Evolutionary conservation across 257 asterid genomes (phyloP).

Genomic region (Buddleja alternifolia): DNA sequence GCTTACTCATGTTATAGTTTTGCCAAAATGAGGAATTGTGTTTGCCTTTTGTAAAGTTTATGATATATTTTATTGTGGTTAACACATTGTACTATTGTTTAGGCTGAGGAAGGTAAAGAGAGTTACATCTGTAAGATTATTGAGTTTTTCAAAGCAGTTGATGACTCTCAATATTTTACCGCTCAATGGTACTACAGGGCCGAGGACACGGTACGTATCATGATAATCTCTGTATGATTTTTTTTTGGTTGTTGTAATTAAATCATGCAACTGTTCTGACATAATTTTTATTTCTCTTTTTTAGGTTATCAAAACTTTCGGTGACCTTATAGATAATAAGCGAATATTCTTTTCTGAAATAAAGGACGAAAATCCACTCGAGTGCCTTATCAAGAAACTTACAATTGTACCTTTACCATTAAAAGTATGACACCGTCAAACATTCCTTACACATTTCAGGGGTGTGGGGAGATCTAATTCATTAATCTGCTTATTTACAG

Average conservation of each 20-base stretch:
- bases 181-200: slow-evolving; percentile 87
- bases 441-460: not conserved
- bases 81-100: not conserved
- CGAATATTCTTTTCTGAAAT: slow-evolving; percentile 71
- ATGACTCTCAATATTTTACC: slow-evolving; percentile 48
- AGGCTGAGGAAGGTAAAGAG: slow-evolving; percentile 55
- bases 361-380: slow-evolving; percentile 68
- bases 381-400: slow-evolving; percentile 56
- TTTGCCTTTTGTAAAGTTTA: not conserved
- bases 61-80: not conserved
- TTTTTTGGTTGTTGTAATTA: not conserved
- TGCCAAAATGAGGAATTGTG: not conserved
- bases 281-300: slow-evolving; percentile 4
- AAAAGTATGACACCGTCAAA: slow-evolving; percentile 40
- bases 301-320: slow-evolving; percentile 55
- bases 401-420: slow-evolving; percentile 40
- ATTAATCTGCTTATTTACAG: slow-evolving; percentile 33
- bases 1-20: not conserved
- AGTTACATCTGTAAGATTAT: slow-evolving; percentile 66
- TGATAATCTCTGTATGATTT: not conserved
- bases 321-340: slow-evolving; percentile 42
- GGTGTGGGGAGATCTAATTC: not conserved
- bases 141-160: slow-evolving; percentile 63
- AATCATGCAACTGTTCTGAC: slow-evolving; percentile 5
- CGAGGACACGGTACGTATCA: slow-evolving; percentile 66